A percentile compares a stretch with the other conserved stretches of the same genome.
Conservation (phyloP, 345 rosid species). For the Aegle marmelos region DNA sequence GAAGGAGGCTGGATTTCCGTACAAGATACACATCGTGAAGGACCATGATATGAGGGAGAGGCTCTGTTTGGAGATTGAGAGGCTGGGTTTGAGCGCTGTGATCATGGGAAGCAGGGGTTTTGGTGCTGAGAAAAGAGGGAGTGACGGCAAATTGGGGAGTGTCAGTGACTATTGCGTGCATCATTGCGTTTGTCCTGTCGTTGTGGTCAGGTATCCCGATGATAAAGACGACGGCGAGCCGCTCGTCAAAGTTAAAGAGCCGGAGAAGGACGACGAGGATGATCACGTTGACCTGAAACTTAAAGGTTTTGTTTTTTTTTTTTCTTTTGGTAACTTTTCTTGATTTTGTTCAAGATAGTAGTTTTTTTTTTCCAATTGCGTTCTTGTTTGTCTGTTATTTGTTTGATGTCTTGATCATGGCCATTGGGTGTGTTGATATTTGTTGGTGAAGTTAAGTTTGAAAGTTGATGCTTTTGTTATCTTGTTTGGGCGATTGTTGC, state of each 20-base stretch:
- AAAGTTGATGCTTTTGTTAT: background rate
- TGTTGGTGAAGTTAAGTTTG: background rate
- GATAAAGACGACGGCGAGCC: conserved; percentile 49
- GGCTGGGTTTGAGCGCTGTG: conserved; percentile 70
- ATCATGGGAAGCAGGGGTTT: conserved; percentile 90
- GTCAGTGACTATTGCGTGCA: conserved; percentile 95
- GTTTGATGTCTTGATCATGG: background rate
- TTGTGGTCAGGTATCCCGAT: conserved; percentile 78
- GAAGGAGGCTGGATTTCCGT: conserved; percentile 79
- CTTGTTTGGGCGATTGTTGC: background rate
- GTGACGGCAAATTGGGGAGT: conserved; percentile 79
- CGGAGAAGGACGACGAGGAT: conserved; percentile 12
- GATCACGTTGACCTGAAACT: conserved; percentile 26
- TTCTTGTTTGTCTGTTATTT: background rate
- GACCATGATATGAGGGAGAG: conserved; percentile 98
- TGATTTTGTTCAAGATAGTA: background rate
- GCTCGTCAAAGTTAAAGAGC: conserved; percentile 34
- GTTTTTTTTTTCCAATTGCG: background rate
- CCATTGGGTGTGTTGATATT: background rate
- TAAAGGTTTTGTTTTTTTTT: conserved; percentile 33
- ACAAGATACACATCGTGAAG: conserved; percentile 85
- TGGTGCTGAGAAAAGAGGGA: conserved; percentile 77
- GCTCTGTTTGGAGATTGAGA: conserved; percentile 81
- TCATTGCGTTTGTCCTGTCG: conserved; percentile 87
- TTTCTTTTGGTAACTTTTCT: background rate